These are phyloP conservation scores for Albatrellus ellisii DNA, from an alignment of 768 basidiomycete species.

Conservation along the genomic window DNA sequence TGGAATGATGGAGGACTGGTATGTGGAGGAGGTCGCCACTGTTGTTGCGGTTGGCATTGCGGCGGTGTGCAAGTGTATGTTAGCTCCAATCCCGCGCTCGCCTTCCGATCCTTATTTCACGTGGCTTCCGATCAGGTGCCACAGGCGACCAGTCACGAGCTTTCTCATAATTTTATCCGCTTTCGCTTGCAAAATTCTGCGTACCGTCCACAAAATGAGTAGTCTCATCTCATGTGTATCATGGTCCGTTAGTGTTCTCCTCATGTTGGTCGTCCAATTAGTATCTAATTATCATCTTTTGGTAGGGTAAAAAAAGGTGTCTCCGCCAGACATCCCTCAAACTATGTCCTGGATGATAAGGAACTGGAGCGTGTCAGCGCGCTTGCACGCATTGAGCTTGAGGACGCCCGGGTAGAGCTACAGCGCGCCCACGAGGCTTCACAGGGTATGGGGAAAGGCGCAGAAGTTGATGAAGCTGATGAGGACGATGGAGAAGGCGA, in stretches of 20 bases:
- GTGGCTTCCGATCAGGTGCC: too few species aligned
- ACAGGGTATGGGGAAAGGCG: constrained; percentile 53
- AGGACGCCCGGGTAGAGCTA: constrained; percentile 79
- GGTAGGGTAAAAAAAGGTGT: constrained; percentile 74
- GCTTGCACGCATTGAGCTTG: constrained; percentile 77
- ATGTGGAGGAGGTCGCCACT: neutral
- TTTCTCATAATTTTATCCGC: neutral
- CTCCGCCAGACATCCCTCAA: constrained; percentile 59
- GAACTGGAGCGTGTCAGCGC: constrained; percentile 86
- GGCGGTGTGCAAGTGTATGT: neutral
- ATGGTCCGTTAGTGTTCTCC: constrained; percentile 25
- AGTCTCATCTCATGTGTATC: constrained; percentile 63
- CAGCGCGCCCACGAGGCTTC: constrained; percentile 71
- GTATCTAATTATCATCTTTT: constrained; percentile 5
- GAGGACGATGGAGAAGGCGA: constrained; percentile 34
- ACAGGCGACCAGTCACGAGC: too few species aligned
- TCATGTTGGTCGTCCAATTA: neutral
- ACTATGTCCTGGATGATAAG: constrained; percentile 82
- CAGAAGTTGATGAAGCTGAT: constrained; percentile 53
- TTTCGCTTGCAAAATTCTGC: neutral
- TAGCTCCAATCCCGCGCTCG: neutral
- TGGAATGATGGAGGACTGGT: constrained; percentile 1
- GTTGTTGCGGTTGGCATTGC: constrained; percentile 10
- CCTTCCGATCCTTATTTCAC: too few species aligned
- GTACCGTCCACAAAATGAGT: constrained; percentile 33